Conservation (phyloP, 345 rosid genomes). For the Salix purpurea region DNA sequence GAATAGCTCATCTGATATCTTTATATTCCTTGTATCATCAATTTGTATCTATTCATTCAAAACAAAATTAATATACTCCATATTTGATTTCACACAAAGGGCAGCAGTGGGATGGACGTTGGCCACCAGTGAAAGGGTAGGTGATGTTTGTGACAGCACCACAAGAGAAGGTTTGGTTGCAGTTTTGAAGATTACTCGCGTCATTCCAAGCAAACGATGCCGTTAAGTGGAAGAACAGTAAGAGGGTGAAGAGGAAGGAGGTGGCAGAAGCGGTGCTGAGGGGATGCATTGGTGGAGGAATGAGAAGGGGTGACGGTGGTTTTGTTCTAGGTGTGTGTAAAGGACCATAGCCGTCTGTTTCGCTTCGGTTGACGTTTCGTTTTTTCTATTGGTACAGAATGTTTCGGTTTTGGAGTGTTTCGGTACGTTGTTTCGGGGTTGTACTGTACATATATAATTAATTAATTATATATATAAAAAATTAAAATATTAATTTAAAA, state of each 20-base stretch:
- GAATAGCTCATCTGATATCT: too few species aligned
- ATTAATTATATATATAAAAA: too few species aligned
- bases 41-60: too few species aligned
- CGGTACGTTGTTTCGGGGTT: too few species aligned
- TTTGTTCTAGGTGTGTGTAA: neutral
- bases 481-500: too few species aligned
- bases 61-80: too few species aligned
- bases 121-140: slow-evolving; percentile 50
- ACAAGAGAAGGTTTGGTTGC: slow-evolving; percentile 30
- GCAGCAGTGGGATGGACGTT: slow-evolving; percentile 41
- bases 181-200: neutral
- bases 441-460: too few species aligned
- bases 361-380: too few species aligned
- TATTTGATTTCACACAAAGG: neutral
- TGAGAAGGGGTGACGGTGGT: neutral
- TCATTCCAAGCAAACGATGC: neutral
- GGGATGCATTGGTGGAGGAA: neutral
- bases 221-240: neutral
- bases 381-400: too few species aligned
- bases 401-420: too few species aligned
- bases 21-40: too few species aligned
- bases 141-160: slow-evolving; percentile 27
- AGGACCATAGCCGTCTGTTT: too few species aligned
- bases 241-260: neutral
- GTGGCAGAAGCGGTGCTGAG: neutral